Evolutionary conservation across 805 yeast species (phyloP), one percentile per base, ranked within the genome.

Genomic region (Hanseniaspora osmophila): DNA sequence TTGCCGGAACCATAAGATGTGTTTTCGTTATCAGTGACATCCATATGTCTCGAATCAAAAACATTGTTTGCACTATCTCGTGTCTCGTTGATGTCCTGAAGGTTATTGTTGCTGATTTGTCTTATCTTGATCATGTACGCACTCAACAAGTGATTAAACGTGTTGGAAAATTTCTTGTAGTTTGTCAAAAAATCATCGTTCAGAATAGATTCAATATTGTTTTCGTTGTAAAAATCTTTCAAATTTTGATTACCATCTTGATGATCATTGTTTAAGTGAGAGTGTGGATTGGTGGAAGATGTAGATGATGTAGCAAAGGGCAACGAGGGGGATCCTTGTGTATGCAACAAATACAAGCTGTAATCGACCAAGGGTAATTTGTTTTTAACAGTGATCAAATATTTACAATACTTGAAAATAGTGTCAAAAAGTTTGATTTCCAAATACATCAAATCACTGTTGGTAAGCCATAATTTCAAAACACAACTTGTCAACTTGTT

Each of bases 141-240:
- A 6, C 16, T 35, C 18, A 35, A n/a, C 38, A 35, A 4, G 5
- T 35, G 4, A n/a, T 15, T 6, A 10, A 35, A 35, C 6, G n/a
- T 17, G 11, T 35, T 35, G 3, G 18, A 35, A 10, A n/a, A n/a
- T 35, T 59, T 63, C 1, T 45, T 46, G 72, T 77, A 78, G 52
- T 74, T 75, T 3, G 65, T 50, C 42, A 79, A 80, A 22, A 83
- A 69, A 2, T 84, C 78, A 44, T 77, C 80, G 48, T 62, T 67
- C 12, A 77, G 70, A 17, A 80, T 59, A 57, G 78, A 81, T 47
- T 66, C 69, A 39, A 71, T 67, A 42, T 81, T 65, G 35, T 75
- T 75, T 41, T 70, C 70, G 16, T 80, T 53, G 44, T 82, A 77
- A 42, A 7, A 5, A 7, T 22, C 27, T 22, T 22, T 4, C 27